phyloP scores from a whole-genome alignment of 768 basidiomycete genomes.

The Lactifluus piperatus region DNA sequence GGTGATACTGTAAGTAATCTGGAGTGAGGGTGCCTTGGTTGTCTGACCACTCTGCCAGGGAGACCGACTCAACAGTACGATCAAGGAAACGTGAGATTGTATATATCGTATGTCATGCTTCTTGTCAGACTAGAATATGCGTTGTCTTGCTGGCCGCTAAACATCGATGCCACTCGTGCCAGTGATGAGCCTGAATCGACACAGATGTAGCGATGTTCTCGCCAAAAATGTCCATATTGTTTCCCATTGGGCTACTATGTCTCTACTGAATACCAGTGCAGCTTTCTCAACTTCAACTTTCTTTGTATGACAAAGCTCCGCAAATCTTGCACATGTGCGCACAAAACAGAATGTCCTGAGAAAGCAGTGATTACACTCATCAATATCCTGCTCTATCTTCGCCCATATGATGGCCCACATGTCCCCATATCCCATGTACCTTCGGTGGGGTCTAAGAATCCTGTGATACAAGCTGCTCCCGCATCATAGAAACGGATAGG shows the following conservation, averaged over 20 bases:
- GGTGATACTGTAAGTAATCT: constrained; percentile 69
- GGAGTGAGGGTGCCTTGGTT: background rate
- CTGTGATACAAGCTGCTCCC: constrained; percentile 12
- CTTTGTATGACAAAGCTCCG: background rate
- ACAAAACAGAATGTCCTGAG: background rate
- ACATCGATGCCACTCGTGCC: background rate
- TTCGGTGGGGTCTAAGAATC: background rate
- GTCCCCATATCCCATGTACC: background rate
- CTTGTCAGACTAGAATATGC: background rate
- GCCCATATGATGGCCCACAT: background rate
- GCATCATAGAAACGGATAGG: background rate
- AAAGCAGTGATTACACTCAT: background rate
- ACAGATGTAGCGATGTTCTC: background rate
- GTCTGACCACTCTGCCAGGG: constrained; percentile 40
- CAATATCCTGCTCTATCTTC: background rate
- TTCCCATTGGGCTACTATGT: too few relatives aligned
- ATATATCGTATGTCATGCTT: background rate
- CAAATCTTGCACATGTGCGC: background rate
- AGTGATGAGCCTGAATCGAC: background rate
- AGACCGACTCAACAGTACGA: constrained; percentile 76
- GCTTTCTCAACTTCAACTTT: background rate
- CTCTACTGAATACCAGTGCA: background rate
- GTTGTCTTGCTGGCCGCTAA: background rate
- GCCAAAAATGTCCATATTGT: background rate
- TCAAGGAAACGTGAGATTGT: constrained; percentile 1